Conservation (phyloP, 2,329 filamentous ascomycete species). For the Monosporascus ibericus region DNA sequence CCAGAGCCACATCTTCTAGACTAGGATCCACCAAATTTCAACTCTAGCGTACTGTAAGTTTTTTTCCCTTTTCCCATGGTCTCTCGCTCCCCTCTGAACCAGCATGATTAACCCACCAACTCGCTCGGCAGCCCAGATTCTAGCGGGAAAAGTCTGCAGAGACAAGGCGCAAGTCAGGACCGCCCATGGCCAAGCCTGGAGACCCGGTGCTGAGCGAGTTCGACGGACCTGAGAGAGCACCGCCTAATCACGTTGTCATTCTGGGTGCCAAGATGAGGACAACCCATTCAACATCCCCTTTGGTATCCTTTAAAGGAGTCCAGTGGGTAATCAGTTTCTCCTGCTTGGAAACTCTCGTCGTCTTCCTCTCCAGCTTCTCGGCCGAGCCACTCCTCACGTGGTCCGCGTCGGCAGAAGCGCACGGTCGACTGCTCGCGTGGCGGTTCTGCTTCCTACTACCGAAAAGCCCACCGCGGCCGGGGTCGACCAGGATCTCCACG, state of each 20-base stretch:
- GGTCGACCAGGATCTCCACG: conserved; percentile 18
- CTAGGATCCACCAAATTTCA: too few relatives aligned
- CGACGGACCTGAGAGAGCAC: conserved; percentile 10
- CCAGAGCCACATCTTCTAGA: too few relatives aligned
- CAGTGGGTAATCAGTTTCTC: conserved; percentile 26
- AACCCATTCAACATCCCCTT: conserved; percentile 26
- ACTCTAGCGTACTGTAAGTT: too few relatives aligned
- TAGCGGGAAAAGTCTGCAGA: background rate
- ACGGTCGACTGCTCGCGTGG: background rate
- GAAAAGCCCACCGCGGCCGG: background rate
- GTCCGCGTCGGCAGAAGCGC: background rate
- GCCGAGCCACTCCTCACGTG: background rate
- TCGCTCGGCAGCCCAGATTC: too few relatives aligned
- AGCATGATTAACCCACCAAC: too few relatives aligned
- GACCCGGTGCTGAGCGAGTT: too few relatives aligned
- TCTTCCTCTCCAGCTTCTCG: conserved; percentile 10
- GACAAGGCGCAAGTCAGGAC: background rate
- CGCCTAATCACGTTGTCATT: background rate
- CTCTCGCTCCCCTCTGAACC: too few relatives aligned
- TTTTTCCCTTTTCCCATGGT: too few relatives aligned
- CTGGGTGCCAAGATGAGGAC: conserved; percentile 26
- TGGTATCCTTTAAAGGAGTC: conserved; percentile 28
- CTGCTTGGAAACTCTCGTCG: conserved; percentile 11
- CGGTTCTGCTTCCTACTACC: background rate
- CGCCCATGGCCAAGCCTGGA: too few relatives aligned